Evolutionary conservation across 768 basidiomycete genomes (phyloP), one percentile per base, ranked within the genome.

Genomic region (Pleurotus citrinopileatus): DNA sequence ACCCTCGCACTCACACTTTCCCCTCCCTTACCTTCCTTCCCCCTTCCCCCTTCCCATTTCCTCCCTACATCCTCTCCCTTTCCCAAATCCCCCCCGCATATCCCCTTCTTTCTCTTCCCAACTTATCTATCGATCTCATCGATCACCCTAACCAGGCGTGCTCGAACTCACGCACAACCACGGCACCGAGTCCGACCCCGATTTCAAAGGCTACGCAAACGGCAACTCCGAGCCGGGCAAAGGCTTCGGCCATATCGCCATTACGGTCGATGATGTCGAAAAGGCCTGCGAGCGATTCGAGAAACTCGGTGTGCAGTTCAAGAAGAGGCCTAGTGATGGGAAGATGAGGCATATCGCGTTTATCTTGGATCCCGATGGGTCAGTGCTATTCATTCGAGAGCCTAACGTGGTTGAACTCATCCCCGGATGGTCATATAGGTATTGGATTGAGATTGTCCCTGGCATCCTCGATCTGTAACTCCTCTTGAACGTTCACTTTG

Each of bases 101-200:
- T 55, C 27, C 13, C 7, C 23, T 23, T 50, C 15, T 48, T 22
- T 19, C 20, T 9, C 8, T 3, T 45, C 19, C 19, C 12, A n/a
- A 50, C 20, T 44, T 4, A 42, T 28, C 25, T 12, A 45, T 50
- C 3, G 19, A 55, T 47, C 19, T 44, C 32, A 17, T 19, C 26
- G 47, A 45, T 26, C 22, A 26, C 10, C 22, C 42, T 10, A 22
- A 22, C n/a, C 60, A 89, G 88, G 86, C 51, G 70, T 94, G 59
- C 81, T 94, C 55, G 91, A 95, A 67, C 78, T 94, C 45, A 93
- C 89, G 1, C 85, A 89, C 73, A 93, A 94, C 75, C 91, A 94
- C 67, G 92, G 94, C 53, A 91, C 92, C 54, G 96, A 98, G 72
- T 73, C 70, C 53, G 88, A 95, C 65, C 61, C 83, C 48, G 70